Evolutionary conservation across 331 rosid species (phyloP).

Genomic region (Ulmus americana): DNA sequence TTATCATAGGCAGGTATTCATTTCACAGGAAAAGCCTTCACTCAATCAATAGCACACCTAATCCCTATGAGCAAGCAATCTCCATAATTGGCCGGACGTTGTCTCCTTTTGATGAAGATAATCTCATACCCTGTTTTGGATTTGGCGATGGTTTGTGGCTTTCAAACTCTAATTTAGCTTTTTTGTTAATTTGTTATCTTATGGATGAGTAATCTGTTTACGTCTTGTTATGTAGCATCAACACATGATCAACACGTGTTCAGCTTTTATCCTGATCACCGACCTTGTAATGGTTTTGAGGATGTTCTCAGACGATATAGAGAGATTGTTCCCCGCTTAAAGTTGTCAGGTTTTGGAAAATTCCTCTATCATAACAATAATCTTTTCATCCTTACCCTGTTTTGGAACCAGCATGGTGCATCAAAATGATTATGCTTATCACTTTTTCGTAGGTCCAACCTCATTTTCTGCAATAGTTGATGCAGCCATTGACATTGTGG

Average conservation of each 20-base stretch:
- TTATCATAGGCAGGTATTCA: slow-evolving; percentile 58
- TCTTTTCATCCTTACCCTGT: too few relatives aligned
- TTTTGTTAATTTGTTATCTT: slow-evolving; percentile 7
- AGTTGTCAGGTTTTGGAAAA: slow-evolving; percentile 62
- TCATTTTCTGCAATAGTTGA: slow-evolving; percentile 85
- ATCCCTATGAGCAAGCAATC: slow-evolving; percentile 96
- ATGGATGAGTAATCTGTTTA: slow-evolving; percentile 21
- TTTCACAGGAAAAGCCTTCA: slow-evolving; percentile 82
- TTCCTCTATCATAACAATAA: slow-evolving; percentile 7
- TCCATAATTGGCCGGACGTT: slow-evolving; percentile 79
- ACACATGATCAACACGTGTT: slow-evolving; percentile 69
- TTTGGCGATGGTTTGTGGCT: slow-evolving; percentile 82
- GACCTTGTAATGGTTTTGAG: slow-evolving; percentile 72
- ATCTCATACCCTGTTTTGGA: slow-evolving; percentile 89
- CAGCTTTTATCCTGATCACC: slow-evolving; percentile 48
- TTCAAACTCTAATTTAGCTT: slow-evolving; percentile 5
- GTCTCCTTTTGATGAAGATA: slow-evolving; percentile 90
- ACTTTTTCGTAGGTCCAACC: slow-evolving; percentile 67
- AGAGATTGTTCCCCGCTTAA: slow-evolving; percentile 67
- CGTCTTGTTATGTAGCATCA: slow-evolving; percentile 50
- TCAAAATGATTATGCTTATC: slow-evolving; percentile 3
- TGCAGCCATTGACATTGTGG: slow-evolving; percentile 80
- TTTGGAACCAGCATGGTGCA: not conserved
- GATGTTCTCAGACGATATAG: slow-evolving; percentile 74
- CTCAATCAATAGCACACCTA: slow-evolving; percentile 51